A percentile compares a stretch with the other conserved stretches of the same genome.
Evolutionary conservation across 2,329 filamentous ascomycete species (phyloP).

Genomic region (Cercospora brassicicola): DNA sequence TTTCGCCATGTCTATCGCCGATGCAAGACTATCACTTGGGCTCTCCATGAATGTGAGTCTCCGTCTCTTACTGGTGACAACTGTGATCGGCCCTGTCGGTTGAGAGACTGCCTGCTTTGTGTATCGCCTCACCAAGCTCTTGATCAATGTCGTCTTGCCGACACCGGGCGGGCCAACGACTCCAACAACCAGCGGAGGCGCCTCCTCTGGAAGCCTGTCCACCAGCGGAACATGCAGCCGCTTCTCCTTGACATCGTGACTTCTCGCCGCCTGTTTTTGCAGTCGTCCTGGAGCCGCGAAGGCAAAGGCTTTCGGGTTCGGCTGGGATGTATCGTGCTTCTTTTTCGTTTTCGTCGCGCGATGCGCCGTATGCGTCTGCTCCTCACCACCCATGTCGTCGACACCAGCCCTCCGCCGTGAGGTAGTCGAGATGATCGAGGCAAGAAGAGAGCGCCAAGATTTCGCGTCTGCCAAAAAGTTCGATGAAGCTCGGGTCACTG

Average conservation of each 20-base stretch:
- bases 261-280: constrained; percentile 70
- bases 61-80: constrained; percentile 94
- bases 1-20: constrained; percentile 96
- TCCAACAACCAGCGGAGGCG: constrained; percentile 86
- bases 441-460: constrained; percentile 15
- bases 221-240: constrained; percentile 93
- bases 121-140: constrained; percentile 89
- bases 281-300: constrained; percentile 79
- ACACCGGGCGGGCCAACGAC: constrained; percentile 93
- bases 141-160: constrained; percentile 92
- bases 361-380: constrained; percentile 83
- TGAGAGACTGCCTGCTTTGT: constrained; percentile 91
- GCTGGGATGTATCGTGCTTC: constrained; percentile 60
- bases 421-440: background rate
- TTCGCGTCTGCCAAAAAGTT: constrained; percentile 14
- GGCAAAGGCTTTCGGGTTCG: constrained; percentile 88
- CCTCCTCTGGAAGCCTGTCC: constrained; percentile 92
- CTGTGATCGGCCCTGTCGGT: constrained; percentile 87
- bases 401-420: background rate
- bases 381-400: constrained; percentile 41
- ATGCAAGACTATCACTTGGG: constrained; percentile 86
- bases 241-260: constrained; percentile 87
- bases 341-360: constrained; percentile 88
- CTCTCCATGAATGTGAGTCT: constrained; percentile 95
- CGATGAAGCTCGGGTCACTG: constrained; percentile 7